phyloP scores from a whole-genome alignment of 768 basidiomycete species.

The Tricholomella constricta region DNA sequence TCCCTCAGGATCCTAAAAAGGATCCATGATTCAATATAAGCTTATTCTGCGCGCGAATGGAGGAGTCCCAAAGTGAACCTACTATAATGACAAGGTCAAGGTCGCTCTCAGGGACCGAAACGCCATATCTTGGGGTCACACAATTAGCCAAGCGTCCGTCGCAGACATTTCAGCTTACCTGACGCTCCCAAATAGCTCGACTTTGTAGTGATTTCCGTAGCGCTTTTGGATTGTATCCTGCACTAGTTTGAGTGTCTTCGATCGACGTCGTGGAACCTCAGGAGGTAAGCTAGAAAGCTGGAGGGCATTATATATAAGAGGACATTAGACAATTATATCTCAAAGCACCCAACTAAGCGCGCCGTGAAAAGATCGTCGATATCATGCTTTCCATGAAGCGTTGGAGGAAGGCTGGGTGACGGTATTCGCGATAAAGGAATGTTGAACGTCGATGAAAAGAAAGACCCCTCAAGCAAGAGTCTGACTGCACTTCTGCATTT shows the following conservation, averaged over 20 bases:
- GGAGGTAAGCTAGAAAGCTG: neutral
- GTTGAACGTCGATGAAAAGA: no score
- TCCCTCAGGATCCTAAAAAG: constrained; percentile 25
- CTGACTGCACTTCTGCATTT: neutral
- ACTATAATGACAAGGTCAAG: constrained; percentile 57
- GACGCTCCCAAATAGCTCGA: constrained; percentile 52
- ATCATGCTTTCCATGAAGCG: no score
- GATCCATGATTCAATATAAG: no score
- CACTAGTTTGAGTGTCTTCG: constrained; percentile 16
- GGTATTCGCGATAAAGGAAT: no score
- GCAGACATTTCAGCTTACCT: no score
- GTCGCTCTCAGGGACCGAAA: constrained; percentile 42
- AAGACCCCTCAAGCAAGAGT: no score
- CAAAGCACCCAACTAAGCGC: no score
- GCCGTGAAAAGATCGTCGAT: no score
- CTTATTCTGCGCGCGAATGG: no score
- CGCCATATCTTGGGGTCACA: constrained; percentile 41
- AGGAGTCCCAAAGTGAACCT: no score
- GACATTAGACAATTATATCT: neutral
- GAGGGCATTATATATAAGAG: neutral
- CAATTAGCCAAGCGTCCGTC: no score
- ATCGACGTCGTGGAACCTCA: neutral
- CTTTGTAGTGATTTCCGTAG: constrained; percentile 35
- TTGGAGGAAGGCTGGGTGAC: no score
- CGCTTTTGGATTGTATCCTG: constrained; percentile 23